These are phyloP conservation scores for Gossypium schwendimanii DNA, from an alignment of 441 rosid species.

Conservation along the genomic window DNA sequence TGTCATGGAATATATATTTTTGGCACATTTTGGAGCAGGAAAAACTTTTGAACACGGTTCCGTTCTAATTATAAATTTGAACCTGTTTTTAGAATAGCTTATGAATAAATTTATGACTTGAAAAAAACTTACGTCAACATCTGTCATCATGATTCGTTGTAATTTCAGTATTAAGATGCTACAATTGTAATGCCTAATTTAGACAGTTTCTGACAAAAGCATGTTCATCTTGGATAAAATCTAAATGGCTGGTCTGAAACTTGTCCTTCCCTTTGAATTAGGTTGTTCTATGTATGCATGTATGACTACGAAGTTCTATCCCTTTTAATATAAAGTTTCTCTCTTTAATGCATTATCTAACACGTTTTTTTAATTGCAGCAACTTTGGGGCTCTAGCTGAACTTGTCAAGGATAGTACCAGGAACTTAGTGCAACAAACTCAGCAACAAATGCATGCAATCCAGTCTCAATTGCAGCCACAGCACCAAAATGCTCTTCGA, in stretches of 20 bases:
- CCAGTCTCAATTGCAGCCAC: slow-evolving; percentile 64
- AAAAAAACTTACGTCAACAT: neutral
- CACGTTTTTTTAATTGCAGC: slow-evolving; percentile 24
- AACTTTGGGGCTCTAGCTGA: slow-evolving; percentile 59
- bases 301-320: neutral
- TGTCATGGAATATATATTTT: neutral
- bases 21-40: neutral
- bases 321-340: neutral
- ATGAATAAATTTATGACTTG: neutral
- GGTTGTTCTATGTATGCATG: neutral
- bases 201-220: neutral
- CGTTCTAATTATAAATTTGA: neutral
- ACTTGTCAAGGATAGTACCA: slow-evolving; percentile 63
- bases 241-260: neutral
- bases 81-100: neutral
- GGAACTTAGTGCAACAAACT: slow-evolving; percentile 40
- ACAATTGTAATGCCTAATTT: neutral
- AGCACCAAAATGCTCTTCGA: slow-evolving; percentile 54
- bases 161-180: neutral
- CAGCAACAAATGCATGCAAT: slow-evolving; percentile 61
- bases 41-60: neutral
- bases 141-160: neutral
- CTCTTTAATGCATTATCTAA: neutral
- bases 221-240: neutral
- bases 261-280: neutral